Evolutionary conservation across 2,329 filamentous ascomycete genomes (phyloP), one percentile per base, ranked within the genome.

Genomic region (Triangularia setosa): DNA sequence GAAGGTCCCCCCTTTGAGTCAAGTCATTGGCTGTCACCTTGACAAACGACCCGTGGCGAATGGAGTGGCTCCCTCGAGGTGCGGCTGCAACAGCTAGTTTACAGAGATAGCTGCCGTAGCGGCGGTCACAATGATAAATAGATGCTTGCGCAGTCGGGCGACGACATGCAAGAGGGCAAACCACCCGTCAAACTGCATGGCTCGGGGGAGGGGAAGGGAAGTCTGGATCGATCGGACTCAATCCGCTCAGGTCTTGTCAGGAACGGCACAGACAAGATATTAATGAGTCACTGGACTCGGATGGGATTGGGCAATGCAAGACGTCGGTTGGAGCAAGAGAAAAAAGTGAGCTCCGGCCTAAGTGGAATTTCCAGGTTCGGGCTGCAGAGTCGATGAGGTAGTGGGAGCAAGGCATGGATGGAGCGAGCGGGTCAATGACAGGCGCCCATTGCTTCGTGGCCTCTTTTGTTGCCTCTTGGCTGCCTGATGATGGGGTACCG

Each of bases 211-310:
- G 52, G 52, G 23, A 24, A 28, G 25, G 52, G 23, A 9, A 16
- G 25, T 55, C 52, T 55, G 21, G 23, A 24, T 28, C 52, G 25
- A 28, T 55, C 52, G 25, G 25, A 16, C 27, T 28, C 52, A 55
- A 55, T 55, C 23, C 16, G 52, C 48, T 24, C 18, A 53, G 24
- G 4, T 25, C 52, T 27, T 27, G 52, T 18, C 21, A 24, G 52
- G 23, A 55, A 55, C 23, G 52, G 52, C 21, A 55, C 21, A 55
- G 25, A 55, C 52, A 55, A n/a, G 52, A 53, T 3, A 33, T 18
- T 18, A 21, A 64, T 72, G 71, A 72, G 63, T 72, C 71, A 72
- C 63, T 68, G 58, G 58, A 64, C 62, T 69, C 61, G 59, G n/a
- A 44, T 14, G 35, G 54, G 33, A 18, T 27, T 25, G 33, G 27